Evolutionary conservation across 202 grass and related monocot species (phyloP), one percentile per base, ranked within the genome.

Genomic region (Cymbopogon flexuosus): DNA sequence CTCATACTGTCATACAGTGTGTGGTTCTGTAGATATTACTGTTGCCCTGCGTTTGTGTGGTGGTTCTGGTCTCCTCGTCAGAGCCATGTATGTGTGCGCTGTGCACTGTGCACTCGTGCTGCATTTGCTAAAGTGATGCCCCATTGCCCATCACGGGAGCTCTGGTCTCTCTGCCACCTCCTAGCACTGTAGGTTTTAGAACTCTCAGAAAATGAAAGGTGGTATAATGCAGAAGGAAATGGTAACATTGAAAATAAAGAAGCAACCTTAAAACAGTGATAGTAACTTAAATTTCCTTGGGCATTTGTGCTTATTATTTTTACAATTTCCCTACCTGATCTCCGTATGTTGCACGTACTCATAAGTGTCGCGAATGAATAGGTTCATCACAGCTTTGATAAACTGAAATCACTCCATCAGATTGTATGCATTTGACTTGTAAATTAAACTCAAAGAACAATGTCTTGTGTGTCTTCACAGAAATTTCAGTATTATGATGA

Each of bases 121-220:
- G 64, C 77, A 80, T 65, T 56, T 37, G 56, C 18, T 85, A 59
- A 65, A 62, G 72, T 16, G 58, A 80, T 31, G 51, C 45, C 13
- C 12, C 36, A 54, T 19, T 54, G 51, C 63, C 65, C 87, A 81
- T 85, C 87, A 81, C 71, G 71, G 70, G 70, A 72, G 45, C 72
- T 81, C 82, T 81, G 82, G 56, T 16, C 6, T 13, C 52, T 72
- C 78, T 91, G 85, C 73, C 89, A 75, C 19, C 85, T 22, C n/a
- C 54, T 73, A 56, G 21, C 47, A 76, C 68, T 86, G 89, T 89
- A 82, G 68, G 49, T 57, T 67, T 49, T 49, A 89, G 36, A 43
- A 76, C 18, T 36, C 59, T 22, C 52, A 35, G 16, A 39, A 52
- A 33, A 67, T 34, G 79, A 65, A 80, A 80, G 4, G 19, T 36